phyloP scores from a whole-genome alignment of 345 rosid genomes.

The Syzygium aromaticum region DNA sequence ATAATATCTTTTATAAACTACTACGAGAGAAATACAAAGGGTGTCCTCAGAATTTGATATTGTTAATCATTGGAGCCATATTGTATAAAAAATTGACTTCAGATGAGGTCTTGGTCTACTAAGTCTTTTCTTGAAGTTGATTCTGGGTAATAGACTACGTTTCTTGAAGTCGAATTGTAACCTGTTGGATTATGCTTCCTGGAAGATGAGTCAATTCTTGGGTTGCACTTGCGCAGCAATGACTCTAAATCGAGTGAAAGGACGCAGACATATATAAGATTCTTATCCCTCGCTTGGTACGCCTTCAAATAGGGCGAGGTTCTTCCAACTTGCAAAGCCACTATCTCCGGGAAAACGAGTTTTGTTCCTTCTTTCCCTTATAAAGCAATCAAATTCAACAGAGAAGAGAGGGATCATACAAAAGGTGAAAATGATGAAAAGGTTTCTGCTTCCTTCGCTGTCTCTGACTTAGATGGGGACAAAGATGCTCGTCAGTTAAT shows the following conservation, averaged over 20 bases:
- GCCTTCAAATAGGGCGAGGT: conserved; percentile 5
- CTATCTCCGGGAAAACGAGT: conserved; percentile 24
- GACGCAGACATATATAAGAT: not conserved
- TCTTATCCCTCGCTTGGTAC: not conserved
- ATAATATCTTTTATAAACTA: not conserved
- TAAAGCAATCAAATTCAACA: not conserved
- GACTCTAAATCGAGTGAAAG: conserved; percentile 6
- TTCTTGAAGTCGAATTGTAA: not conserved
- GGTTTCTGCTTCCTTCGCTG: conserved; percentile 18
- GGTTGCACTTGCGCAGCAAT: not conserved
- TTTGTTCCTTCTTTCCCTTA: conserved; percentile 9
- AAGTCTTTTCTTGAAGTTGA: not conserved
- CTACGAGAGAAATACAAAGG: not conserved
- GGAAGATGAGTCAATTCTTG: not conserved
- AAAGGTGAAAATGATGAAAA: conserved; percentile 1
- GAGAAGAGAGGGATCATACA: not conserved
- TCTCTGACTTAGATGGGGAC: conserved; percentile 22
- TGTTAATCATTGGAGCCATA: not conserved
- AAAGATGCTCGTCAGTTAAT: conserved; percentile 29
- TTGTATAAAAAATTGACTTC: not conserved
- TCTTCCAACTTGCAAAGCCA: conserved; percentile 17
- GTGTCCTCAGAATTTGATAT: not conserved
- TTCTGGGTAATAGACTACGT: not conserved
- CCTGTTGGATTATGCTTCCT: not conserved
- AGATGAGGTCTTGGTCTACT: not conserved